A percentile compares a stretch with the other conserved stretches of the same genome.
These are phyloP conservation scores for Leucaena leucocephala DNA, from an alignment of 306 rosid genomes.

Conservation along the genomic window DNA sequence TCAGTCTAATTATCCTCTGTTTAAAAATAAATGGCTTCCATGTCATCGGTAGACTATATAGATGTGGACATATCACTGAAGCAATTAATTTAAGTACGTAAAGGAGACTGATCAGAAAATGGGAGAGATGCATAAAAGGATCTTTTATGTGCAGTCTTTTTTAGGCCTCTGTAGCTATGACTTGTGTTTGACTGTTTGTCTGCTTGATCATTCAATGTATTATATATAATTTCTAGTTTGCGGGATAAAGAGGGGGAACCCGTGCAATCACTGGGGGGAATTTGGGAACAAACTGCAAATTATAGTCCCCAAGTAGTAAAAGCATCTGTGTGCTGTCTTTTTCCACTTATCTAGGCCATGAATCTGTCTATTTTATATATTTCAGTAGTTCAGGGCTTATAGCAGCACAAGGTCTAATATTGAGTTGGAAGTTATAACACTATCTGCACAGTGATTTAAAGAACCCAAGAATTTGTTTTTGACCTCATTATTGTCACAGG, in stretches of 20 bases:
- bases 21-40: conserved; percentile 14
- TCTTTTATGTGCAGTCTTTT: conserved; percentile 35
- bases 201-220: conserved; percentile 43
- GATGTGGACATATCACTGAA: conserved; percentile 41
- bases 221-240: conserved; percentile 12
- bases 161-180: conserved; percentile 18
- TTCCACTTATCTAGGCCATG: not conserved
- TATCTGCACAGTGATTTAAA: not conserved
- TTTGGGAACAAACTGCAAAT: conserved; percentile 6
- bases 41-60: conserved; percentile 28
- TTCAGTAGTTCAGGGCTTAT: conserved; percentile 26
- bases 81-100: conserved; percentile 43
- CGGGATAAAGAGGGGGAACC: conserved; percentile 10
- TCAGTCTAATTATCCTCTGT: conserved; percentile 18
- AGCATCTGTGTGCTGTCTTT: conserved; percentile 10
- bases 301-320: conserved; percentile 10
- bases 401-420: conserved; percentile 9
- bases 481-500: conserved; percentile 29
- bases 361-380: not conserved
- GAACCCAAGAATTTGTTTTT: conserved; percentile 13
- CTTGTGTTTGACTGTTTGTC: conserved; percentile 18
- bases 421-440: conserved; percentile 18
- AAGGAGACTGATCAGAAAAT: conserved; percentile 32
- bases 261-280: conserved; percentile 3
- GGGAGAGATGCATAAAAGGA: conserved; percentile 38